A percentile compares a stretch with the other conserved stretches of the same genome.
These are phyloP conservation scores for Alternaria arborescens DNA, from an alignment of 2,329 filamentous ascomycete species.

Conservation along the genomic window DNA sequence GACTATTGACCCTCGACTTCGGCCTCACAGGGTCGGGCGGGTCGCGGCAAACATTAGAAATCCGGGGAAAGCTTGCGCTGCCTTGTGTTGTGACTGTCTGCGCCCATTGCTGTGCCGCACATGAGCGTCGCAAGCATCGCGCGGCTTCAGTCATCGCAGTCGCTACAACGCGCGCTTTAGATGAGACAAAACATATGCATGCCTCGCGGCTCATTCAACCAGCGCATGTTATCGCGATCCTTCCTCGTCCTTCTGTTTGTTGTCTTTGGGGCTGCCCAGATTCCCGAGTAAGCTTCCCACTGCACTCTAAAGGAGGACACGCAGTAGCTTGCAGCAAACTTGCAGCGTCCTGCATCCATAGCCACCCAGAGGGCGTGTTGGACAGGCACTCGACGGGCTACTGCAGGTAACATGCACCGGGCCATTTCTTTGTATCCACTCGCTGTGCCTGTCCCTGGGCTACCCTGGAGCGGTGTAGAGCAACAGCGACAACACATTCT, in stretches of 20 bases:
- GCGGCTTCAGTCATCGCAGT: background rate
- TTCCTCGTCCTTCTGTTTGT: conserved; percentile 29
- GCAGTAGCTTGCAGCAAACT: conserved; percentile 31
- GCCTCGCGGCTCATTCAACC: conserved; percentile 7
- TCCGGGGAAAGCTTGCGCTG: conserved; percentile 42
- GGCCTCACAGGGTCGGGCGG: conserved; percentile 31
- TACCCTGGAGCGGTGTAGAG: conserved; percentile 40
- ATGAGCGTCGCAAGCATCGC: background rate
- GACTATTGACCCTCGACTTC: conserved; percentile 30
- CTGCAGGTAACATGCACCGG: conserved; percentile 41
- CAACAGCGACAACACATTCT: conserved; percentile 38
- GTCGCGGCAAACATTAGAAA: conserved; percentile 33
- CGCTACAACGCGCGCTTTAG: conserved; percentile 24
- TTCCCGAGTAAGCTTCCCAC: conserved; percentile 7
- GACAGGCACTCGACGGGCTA: conserved; percentile 39
- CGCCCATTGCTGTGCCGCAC: too few species aligned
- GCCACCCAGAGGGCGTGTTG: conserved; percentile 32
- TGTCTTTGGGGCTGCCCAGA: conserved; percentile 27
- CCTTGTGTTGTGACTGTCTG: background rate
- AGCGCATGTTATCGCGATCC: conserved; percentile 16
- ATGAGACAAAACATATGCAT: conserved; percentile 39
- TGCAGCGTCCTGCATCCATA: conserved; percentile 35
- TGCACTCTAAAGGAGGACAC: conserved; percentile 23
- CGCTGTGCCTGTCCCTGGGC: conserved; percentile 37
- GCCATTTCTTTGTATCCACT: conserved; percentile 35